Base-by-base conservation (phyloP, 1,284 basidiomycete genomes). In the Cerioporus squamosus region DNA sequence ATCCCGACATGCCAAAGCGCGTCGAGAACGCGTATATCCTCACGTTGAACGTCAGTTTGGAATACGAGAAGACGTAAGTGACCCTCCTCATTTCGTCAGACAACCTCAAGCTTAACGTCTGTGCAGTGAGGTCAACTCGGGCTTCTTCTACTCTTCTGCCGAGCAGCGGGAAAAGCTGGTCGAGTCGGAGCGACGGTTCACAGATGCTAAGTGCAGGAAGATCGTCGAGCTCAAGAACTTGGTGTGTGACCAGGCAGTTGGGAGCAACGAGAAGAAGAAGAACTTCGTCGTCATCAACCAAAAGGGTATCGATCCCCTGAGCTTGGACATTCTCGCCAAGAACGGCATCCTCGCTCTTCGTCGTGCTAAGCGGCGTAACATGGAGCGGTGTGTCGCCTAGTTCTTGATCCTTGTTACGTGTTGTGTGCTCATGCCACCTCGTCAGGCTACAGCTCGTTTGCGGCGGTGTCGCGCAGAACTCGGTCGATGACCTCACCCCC, bases 121-220 rank as follows among this genome's bases (percentile, higher is more conserved):
- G 66, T 31, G 29, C 66, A 97, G 95, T 65, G 97, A 99, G 83
- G 94, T 99, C 74, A 99, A 99, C 81, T 98, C 97, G 47, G 90
- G 95, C 20, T 99, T 99, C 86, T 99, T 98, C 84, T 99, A 99
- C 79, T 98, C 95, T 4, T 96, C 95, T 2, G 93, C 97, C 14
- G 97, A 98, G 72, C 97, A 99, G 77, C 89, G 97, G 42, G 97
- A 99, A 78, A 99, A 98, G 80, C 89, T 99, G 14, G 95, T 99
- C 61, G 97, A 99, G 77, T 95, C 95, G 3, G 97, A 99, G 74
- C 87, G 97, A 55, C 86, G 88, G 60, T 97, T 97, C 73, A 92
- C 97, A 47, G 97, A 99, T 74, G 91, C 87, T 56, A 97, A 97
- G 76, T 87, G 98, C 61, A 91, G 89, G 77, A 99, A 99, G 79